phyloP scores from a whole-genome alignment of 257 asterid genomes.

The Gentiana dahurica region DNA sequence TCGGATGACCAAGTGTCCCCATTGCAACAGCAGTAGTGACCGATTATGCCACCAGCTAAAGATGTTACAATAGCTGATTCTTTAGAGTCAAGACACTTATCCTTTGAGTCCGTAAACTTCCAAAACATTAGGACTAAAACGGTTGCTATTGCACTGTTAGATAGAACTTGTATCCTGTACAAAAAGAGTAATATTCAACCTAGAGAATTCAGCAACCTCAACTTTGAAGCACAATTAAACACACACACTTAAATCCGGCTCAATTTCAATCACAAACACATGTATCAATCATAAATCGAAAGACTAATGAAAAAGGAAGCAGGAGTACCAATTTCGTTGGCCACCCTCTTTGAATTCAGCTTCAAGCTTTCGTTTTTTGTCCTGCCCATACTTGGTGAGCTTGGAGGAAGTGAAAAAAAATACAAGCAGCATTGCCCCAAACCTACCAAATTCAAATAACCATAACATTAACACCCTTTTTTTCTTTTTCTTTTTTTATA shows the following conservation, averaged over 20 bases:
- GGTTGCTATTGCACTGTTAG: slow-evolving; percentile 66
- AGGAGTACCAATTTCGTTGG: slow-evolving; percentile 66
- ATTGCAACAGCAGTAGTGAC: slow-evolving; percentile 85
- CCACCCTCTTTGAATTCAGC: slow-evolving; percentile 96
- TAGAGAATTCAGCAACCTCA: too few relatives aligned
- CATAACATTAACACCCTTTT: too few relatives aligned
- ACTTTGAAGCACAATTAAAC: too few relatives aligned
- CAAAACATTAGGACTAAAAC: slow-evolving; percentile 45
- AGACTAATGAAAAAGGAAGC: too few relatives aligned
- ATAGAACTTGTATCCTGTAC: slow-evolving; percentile 63
- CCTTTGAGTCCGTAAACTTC: slow-evolving; percentile 45
- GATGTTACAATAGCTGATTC: slow-evolving; percentile 45
- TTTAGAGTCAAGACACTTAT: slow-evolving; percentile 66
- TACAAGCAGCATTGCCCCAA: slow-evolving; percentile 62
- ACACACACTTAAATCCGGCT: too few relatives aligned
- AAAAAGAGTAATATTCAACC: slow-evolving; percentile 10
- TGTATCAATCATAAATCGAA: too few relatives aligned
- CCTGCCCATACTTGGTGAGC: slow-evolving; percentile 77
- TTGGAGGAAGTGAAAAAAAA: slow-evolving; percentile 80
- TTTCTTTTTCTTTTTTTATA: too few relatives aligned
- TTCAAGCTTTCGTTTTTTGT: slow-evolving; percentile 55
- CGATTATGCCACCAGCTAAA: slow-evolving; percentile 65
- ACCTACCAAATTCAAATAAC: slow-evolving; percentile 20
- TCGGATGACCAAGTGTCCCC: slow-evolving; percentile 99
- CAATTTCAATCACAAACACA: too few relatives aligned